Evolutionary conservation across 2,329 filamentous ascomycete species (phyloP), one percentile per base, ranked within the genome.

Genomic region (Aspergillus sp.): DNA sequence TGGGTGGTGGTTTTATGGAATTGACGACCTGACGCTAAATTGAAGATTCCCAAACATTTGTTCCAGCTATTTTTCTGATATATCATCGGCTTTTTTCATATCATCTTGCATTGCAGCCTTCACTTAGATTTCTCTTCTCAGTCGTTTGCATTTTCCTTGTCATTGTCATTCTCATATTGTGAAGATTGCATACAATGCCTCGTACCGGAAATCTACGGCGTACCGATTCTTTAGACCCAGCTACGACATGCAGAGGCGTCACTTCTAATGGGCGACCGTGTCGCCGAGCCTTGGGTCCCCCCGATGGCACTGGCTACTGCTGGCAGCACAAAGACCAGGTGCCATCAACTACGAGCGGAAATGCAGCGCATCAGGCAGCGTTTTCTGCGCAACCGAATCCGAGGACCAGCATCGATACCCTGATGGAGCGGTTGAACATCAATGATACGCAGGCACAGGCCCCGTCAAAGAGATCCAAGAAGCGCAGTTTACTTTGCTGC

Each of bases 241-340:
- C 79, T 1, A 85, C 83, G 8, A 96, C 90, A 64, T 98, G 93
- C 69, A 83, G 84, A 70, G 93, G 93, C 48, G 80, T 97, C 52
- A 96, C 89, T 3, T 77, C 81, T 29, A 81, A 76, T 56, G 93
- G 93, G n/a, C 78, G 82, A 43, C 86, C 88, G 7, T 98, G 93
- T 71, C 81, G 91, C 53, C 80, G 88, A 44, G 74, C 83, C 4
- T 72, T 94, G 33, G 73, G 78, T 19, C 68, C 78, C 7, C 71
- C 63, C 51, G 42, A 60, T 40, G 52, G 55, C 29, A 55, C 52
- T 48, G 63, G 59, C 43, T 96, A 89, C 70, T 97, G 91, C 73
- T 95, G 87, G 85, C 89, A 96, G 65, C 93, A 98, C 72, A 90
- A 87, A 63, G 88, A 93, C 48, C 93, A 98, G 67, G 88, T 19